Base-by-base conservation (phyloP, 257 asterid genomes). In the Solanum megistacrolobum region DNA sequence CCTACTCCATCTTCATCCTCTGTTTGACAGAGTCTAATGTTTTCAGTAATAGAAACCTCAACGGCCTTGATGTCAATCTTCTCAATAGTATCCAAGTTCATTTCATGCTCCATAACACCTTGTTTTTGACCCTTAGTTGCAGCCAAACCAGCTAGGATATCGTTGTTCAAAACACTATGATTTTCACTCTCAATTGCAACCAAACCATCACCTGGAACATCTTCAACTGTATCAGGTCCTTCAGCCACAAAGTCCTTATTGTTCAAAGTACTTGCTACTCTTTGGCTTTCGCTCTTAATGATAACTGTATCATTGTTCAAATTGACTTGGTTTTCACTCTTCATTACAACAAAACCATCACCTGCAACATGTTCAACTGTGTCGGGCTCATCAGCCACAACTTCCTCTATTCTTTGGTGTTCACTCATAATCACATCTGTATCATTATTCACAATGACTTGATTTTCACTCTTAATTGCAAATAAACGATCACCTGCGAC, bases 281-380 rank as follows among this genome's bases (percentile, higher is more conserved):
- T 25, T 78, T 78, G 84, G 65, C 12, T 78, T 14, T 41, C 38
- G 3, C 65, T 78, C 36, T 78, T 25, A 41, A 39, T 78, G 38
- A 78, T 1, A 43, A 7, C 36, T 25, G 39, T 43, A 43, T 86
- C 88, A 34, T 71, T 73, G 52, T 83, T 46, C 76, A 83, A 66
- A 69, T 69, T 88, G 73, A 68, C 88, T 81, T 68, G 43, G 87
- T 88, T 88, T 69, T 73, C 87, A 14, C 87, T 83, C 71, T 13
- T 32, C 39, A 41, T 12, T 38, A 79, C 89, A 83, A 41, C 84
- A 46, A 46, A 71, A 52, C 75, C 85, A n/a, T 86, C 23, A 83
- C 89, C 83, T 52, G 89, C 87, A 48, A 46, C 89, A 58, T 91
- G 88, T 79, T 89, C 86, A 87, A 79, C 87, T 86, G 88, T 85